phyloP scores from a whole-genome alignment of 495 filamentous ascomycete species.

The Neurospora pannonica region DNA sequence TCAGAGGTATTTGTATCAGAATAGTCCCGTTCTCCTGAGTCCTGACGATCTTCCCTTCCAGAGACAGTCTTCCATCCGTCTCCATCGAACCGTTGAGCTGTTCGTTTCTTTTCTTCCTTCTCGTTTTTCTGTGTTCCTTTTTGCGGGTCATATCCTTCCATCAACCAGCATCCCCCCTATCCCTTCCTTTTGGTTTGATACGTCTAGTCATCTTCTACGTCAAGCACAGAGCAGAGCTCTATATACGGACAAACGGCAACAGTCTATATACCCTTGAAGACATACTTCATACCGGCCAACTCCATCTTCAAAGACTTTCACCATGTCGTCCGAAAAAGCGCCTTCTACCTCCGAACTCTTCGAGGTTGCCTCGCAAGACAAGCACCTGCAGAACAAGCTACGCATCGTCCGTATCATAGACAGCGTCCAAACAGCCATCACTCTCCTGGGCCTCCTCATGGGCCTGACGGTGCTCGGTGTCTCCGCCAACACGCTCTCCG shows the following conservation, averaged over 20 bases:
- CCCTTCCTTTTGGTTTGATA: background rate
- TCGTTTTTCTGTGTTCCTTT: background rate
- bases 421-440: conserved; percentile 34
- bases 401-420: conserved; percentile 29
- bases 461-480: conserved; percentile 40
- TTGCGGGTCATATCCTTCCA: background rate
- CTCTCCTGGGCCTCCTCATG: conserved; percentile 37
- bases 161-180: background rate
- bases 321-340: background rate
- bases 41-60: background rate
- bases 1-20: background rate
- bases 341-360: conserved; percentile 20
- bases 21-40: background rate
- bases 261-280: no score
- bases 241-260: background rate
- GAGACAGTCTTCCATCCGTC: background rate
- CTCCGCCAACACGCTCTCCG: conserved; percentile 36
- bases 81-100: background rate
- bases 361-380: conserved; percentile 29
- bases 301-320: no score
- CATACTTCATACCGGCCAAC: no score
- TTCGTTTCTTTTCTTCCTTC: conserved; percentile 1
- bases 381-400: conserved; percentile 26
- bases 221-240: background rate
- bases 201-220: background rate